A percentile compares a stretch with the other conserved stretches of the same genome.
phyloP scores from a whole-genome alignment of 345 rosid genomes.

The Populus deltoides region DNA sequence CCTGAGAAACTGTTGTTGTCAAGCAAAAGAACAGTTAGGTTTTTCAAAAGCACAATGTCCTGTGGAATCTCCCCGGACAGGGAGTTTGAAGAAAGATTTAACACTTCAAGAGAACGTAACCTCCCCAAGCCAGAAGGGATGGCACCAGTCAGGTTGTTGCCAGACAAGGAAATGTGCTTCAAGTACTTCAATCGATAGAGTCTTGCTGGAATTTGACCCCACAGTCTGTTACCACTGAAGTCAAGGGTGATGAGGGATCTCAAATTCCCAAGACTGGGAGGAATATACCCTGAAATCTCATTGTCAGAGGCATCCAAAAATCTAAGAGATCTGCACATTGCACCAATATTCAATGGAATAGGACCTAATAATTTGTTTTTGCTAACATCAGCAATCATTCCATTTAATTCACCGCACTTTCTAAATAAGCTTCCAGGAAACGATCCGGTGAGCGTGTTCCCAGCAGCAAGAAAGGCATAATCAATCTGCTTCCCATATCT shows the following conservation, averaged over 20 bases:
- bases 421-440: slow-evolving; percentile 22
- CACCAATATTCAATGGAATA: slow-evolving; percentile 22
- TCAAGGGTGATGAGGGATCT: slow-evolving; percentile 27
- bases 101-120: slow-evolving; percentile 3
- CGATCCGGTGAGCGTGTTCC: slow-evolving; percentile 25
- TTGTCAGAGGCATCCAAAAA: slow-evolving; percentile 32
- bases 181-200: slow-evolving; percentile 16
- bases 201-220: slow-evolving; percentile 24
- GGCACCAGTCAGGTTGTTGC: slow-evolving; percentile 24
- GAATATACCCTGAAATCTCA: slow-evolving; percentile 24
- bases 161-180: slow-evolving; percentile 23
- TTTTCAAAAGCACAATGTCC: slow-evolving; percentile 9
- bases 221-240: slow-evolving; percentile 24
- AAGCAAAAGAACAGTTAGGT: slow-evolving; percentile 17
- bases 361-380: slow-evolving; percentile 22
- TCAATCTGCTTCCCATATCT: slow-evolving; percentile 20
- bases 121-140: slow-evolving; percentile 12
- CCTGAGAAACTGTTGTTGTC: slow-evolving; percentile 19
- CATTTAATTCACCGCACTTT: slow-evolving; percentile 19
- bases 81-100: slow-evolving; percentile 2
- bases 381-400: slow-evolving; percentile 28
- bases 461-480: slow-evolving; percentile 33
- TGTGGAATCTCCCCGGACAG: slow-evolving; percentile 4
- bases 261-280: slow-evolving; percentile 25
- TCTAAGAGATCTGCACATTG: slow-evolving; percentile 26